phyloP scores from a whole-genome alignment of 2,329 filamentous ascomycete species.

The Colletotrichum filicis region DNA sequence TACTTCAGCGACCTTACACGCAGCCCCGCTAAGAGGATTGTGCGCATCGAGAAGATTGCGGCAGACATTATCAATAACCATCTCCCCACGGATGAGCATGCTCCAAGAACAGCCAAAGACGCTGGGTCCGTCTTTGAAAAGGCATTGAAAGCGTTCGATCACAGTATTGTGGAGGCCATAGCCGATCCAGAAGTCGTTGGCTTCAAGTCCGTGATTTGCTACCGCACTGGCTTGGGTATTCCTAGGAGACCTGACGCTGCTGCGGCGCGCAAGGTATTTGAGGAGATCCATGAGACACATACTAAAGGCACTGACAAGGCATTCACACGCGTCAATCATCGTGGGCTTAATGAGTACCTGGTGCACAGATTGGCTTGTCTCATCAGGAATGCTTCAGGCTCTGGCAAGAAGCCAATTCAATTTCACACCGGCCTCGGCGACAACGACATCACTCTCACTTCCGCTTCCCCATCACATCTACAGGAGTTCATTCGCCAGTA shows the following conservation, averaged over 20 bases:
- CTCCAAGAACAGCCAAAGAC: conserved; percentile 22
- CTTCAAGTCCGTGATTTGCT: conserved; percentile 88
- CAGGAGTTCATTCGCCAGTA: conserved; percentile 79
- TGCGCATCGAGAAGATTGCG: conserved; percentile 81
- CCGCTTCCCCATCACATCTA: conserved; percentile 79
- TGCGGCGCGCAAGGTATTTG: conserved; percentile 51
- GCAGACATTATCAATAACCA: conserved; percentile 67
- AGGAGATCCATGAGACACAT: conserved; percentile 45
- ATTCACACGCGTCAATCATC: conserved; percentile 68
- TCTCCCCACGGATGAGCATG: conserved; percentile 44
- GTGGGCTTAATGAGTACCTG: conserved; percentile 75
- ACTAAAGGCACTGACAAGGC: conserved; percentile 37
- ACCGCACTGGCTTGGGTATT: conserved; percentile 78
- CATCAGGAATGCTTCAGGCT: conserved; percentile 58
- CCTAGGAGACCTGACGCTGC: conserved; percentile 54
- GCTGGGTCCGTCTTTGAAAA: conserved; percentile 45
- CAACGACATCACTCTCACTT: conserved; percentile 77
- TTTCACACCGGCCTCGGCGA: conserved; percentile 88
- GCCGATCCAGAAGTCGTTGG: conserved; percentile 76
- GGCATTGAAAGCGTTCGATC: conserved; percentile 50
- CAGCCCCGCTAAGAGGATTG: conserved; percentile 76
- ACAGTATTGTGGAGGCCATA: conserved; percentile 65
- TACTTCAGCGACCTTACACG: conserved; percentile 76
- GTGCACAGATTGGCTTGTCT: conserved; percentile 72
- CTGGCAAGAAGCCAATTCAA: conserved; percentile 77